Base-by-base conservation (phyloP, 257 asterid genomes). In the Marsdenia floribunda region DNA sequence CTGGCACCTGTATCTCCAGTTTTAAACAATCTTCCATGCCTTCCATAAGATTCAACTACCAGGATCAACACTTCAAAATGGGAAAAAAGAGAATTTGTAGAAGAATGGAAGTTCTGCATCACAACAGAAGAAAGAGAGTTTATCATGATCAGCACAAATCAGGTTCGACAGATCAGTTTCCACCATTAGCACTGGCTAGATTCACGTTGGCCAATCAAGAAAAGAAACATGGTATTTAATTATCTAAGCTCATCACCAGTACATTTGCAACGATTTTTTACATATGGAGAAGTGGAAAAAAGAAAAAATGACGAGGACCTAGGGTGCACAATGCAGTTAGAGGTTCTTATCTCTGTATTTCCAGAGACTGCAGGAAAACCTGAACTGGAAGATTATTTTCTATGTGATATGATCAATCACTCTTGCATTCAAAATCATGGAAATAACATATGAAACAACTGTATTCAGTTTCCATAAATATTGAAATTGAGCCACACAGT, bases 1-100 rank as follows among this genome's bases (percentile, higher is more conserved):
- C 38, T 24, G 73, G 78, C 40, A 65, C 49, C 33, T 73, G 82
- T 14, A 73, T 77, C 69, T 77, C 87, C 71, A 66, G 61, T 42
- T 66, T 61, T 15, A 83, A 79, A 64, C 59, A 72, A 22, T 60
- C 73, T 53, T 80, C 92, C 96, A 89, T 92, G 86, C 83, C 83
- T 68, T 66, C 50, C 18, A 76, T 63, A 60, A 60, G n/a, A 70
- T 44, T 18, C 16, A 49, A 50, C 44, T 61, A 38, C 75, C 52
- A 71, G 63, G 72, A 46, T 60, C 33, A 76, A 55, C 71, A 60
- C 38, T 50, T 70, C 33, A 29, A 44, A 55, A 68, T 66, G 74
- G 10, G 42, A 44, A 24, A 61, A 29, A 71, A 3, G 15, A 49
- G 58, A 22, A 26, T 22, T 35, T 22, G 13, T 24, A 37, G 22